Evolutionary conservation across 805 yeast genomes (phyloP), one percentile per base, ranked within the genome.

Genomic region (Saccharomycopsis javanensis): DNA sequence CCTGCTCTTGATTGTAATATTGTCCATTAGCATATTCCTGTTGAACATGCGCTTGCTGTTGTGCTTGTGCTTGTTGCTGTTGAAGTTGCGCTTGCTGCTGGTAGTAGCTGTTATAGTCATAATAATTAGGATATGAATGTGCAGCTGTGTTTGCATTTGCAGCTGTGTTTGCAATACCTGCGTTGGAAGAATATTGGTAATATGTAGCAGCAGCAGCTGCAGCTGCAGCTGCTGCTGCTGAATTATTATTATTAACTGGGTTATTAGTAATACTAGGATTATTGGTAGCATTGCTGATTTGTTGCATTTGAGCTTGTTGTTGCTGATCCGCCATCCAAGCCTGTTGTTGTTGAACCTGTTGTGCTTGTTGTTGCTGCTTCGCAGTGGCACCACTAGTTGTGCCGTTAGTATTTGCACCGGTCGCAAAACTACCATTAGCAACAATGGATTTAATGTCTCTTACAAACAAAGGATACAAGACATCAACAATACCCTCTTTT

Each of bases 401-500:
- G 28, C 28, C 33, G 25, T n/a, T 45, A 18, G 55, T 6, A 30
- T 27, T 28, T n/a, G 50, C 58, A 18, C 28, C 33, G 25, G 8
- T 33, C 2, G 53, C 46, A 13, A 51, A 28, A 3, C 55, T 20
- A 11, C 55, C 50, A 27, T 55, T 56, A 10, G 48, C 50, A 25
- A 58, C 51, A 45, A 58, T 51, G 28, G 56, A 46, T 68, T 83
- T 82, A 63, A 83, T 83, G 67, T 83, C 87, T 65, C 85, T 79
- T 51, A 82, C 87, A 66, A 80, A 80, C 53, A 80, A 69, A 2
- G 85, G 85, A 63, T 80, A 80, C 53, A 80, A 67, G 45, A 76
- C 67, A 63, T 80, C 84, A 23, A 79, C 82, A 54, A 80, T 82
- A 37, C 81, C 81, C 67, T 83, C 88, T 56, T 84, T 72, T 68